These are phyloP conservation scores for Podila minutissima DNA, from an alignment of 192 early-diverging fungal species.

Conservation along the genomic window DNA sequence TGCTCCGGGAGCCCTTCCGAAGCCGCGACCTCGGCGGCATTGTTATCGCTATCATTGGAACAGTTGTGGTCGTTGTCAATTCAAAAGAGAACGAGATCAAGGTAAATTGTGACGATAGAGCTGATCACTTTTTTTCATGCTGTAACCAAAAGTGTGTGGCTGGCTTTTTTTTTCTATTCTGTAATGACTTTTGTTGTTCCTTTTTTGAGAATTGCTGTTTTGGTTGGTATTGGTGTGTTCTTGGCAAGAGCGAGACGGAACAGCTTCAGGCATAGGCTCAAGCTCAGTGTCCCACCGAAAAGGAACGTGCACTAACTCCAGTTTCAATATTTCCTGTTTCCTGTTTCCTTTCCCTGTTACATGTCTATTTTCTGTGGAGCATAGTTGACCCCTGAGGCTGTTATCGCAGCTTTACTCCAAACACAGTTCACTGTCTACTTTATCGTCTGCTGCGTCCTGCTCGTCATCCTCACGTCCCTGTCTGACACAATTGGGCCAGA, in stretches of 20 bases:
- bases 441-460: constrained; percentile 43
- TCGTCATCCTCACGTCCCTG: constrained; percentile 47
- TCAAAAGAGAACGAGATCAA: constrained; percentile 66
- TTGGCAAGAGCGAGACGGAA: no score
- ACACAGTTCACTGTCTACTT: constrained; percentile 66
- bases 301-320: constrained; percentile 4
- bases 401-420: constrained; percentile 60
- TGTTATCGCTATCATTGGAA: constrained; percentile 69
- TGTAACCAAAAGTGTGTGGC: constrained; percentile 1
- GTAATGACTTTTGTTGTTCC: neutral
- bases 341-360: neutral
- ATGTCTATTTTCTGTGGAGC: neutral
- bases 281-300: no score
- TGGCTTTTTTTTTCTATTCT: no score
- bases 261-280: no score
- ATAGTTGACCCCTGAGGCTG: constrained; percentile 62
- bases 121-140: constrained; percentile 8
- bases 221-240: no score
- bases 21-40: constrained; percentile 69
- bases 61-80: constrained; percentile 69
- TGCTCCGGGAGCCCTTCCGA: constrained; percentile 71
- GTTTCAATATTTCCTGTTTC: neutral
- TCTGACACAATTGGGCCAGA: constrained; percentile 60
- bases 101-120: constrained; percentile 23
- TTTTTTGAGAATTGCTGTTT: neutral